Base-by-base conservation (phyloP, 1,284 basidiomycete genomes). In the Cutaneotrichosporon spelunceum region DNA sequence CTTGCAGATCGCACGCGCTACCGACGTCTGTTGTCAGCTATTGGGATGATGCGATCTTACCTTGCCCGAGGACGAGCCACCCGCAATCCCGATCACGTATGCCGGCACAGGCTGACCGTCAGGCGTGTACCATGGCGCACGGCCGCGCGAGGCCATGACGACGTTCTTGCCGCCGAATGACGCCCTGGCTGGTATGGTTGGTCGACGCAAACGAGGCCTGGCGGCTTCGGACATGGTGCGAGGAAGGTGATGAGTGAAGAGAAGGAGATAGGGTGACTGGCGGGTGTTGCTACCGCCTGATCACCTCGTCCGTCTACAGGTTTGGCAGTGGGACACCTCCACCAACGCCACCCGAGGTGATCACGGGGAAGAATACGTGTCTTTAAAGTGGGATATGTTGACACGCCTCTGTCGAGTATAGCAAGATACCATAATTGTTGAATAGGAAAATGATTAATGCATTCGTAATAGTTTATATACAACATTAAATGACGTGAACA, bases 1-100 rank as follows among this genome's bases (percentile, higher is more conserved):
- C 61, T 86, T 85, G 45, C 94, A 85, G 54, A 96, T 92, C 69
- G 92, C 87, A 63, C 87, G 83, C 9, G 93, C 91, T n/a, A 96
- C 93, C 72, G 91, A 87, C 8, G 93, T 95, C 92, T 93, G 70
- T 3, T 6, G 56, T 50, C 14, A 57, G 60, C 10, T 39, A 14
- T 16, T 26, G n/a, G 0, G 6, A 2, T 24, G 4, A 8, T 16
- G 10, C 52, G 23, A 36, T 60, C 81, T 68, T 61, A 91, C 93
- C 86, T 97, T 96, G 59, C 94, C 95, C 68, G 90, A 93, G 0
- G 93, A 92, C 67, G 89, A 91, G 1, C 94, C 94, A 59, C 93
- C 94, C 68, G 91, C 93, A 68, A 98, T 89, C 10, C 90, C 94
- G 61, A 98, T 88, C 29, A 97, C 91, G 75, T 96, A 98, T 10